These are phyloP conservation scores for Cladosporium phlei DNA, from an alignment of 2,329 filamentous ascomycete genomes.

Conservation along the genomic window DNA sequence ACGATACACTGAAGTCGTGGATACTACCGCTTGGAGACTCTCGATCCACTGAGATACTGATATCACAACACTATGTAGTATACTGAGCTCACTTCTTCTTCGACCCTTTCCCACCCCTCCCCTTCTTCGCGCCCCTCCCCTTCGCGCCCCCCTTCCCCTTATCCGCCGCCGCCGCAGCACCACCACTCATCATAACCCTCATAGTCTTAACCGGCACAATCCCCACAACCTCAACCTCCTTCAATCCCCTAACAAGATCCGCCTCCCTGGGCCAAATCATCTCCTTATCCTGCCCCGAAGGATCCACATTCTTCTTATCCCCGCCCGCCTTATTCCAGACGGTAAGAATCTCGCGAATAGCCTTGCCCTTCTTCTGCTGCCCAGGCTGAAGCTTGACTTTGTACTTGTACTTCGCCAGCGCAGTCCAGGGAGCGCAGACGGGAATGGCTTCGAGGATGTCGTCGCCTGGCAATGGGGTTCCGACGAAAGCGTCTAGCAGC, in stretches of 20 bases:
- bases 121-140: constrained; percentile 27
- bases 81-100: constrained; percentile 27
- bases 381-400: constrained; percentile 94
- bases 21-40: too few relatives aligned
- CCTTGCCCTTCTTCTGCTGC: constrained; percentile 86
- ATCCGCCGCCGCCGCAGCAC: constrained; percentile 37
- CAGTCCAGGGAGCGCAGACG: constrained; percentile 60
- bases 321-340: constrained; percentile 67
- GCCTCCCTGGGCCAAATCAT: constrained; percentile 79
- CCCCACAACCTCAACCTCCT: constrained; percentile 76
- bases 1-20: too few relatives aligned
- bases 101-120: constrained; percentile 25
- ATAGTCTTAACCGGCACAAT: constrained; percentile 75
- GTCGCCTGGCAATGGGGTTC: constrained; percentile 73
- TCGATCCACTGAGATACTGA: too few relatives aligned
- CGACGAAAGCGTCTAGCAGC: constrained; percentile 67
- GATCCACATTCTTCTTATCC: constrained; percentile 41
- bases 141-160: constrained; percentile 38
- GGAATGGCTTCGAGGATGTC: constrained; percentile 66
- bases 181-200: constrained; percentile 69
- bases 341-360: constrained; percentile 81
- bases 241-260: constrained; percentile 76
- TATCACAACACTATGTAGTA: too few relatives aligned
- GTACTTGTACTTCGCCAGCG: constrained; percentile 73
- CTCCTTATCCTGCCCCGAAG: constrained; percentile 54